Evolutionary conservation across 2,329 filamentous ascomycete genomes (phyloP), one percentile per base, ranked within the genome.

Genomic region (Cordyceps pruinosa): DNA sequence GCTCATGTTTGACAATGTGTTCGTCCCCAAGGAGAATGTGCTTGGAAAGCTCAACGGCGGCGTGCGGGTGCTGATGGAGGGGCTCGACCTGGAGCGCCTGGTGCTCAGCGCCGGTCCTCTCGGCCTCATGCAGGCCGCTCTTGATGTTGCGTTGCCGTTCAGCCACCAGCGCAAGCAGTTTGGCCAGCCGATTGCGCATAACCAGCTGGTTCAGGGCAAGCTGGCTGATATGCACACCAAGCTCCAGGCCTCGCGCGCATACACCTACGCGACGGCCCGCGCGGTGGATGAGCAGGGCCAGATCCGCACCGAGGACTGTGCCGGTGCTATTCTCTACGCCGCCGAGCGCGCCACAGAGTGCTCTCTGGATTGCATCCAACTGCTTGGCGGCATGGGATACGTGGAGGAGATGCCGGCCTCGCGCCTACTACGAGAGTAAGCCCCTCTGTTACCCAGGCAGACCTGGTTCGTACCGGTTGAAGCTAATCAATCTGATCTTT

Each of bases 141-240:
- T 97, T 46, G 92, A 97, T 72, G 81, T 93, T 10, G 84, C 88
- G 2, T 80, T 97, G 42, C 94, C 94, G 0, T 99, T 95, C 69
- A 87, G 87, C 1, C 94, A 99, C 72, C 83, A 88, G 65, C 84
- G 94, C 57, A 89, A 87, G 72, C 94, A 99, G 73, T 99, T 99
- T 69, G 87, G 87, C 56, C 76, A 72, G 8, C 93, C 93, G 2
- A 89, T 97, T 61, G 93, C 89, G 0, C 87, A 94, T 64, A 96
- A 96, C 72, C 94, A 99, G 72, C 80, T 97, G 61, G 81, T 97
- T 23, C 94, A 97, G 73, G 93, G 89, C 58, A 93, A 92, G 69
- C 80, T 97, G 46, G 91, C 94, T 57, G 92, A 97, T 71, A 97
- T 99, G 92, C 95, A 97, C 75, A 97, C 91, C 48, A 96, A 96